Evolutionary conservation across 352 stramenopile genomes (phyloP), one percentile per base, ranked within the genome.

Genomic region (Pythium utonaiense): DNA sequence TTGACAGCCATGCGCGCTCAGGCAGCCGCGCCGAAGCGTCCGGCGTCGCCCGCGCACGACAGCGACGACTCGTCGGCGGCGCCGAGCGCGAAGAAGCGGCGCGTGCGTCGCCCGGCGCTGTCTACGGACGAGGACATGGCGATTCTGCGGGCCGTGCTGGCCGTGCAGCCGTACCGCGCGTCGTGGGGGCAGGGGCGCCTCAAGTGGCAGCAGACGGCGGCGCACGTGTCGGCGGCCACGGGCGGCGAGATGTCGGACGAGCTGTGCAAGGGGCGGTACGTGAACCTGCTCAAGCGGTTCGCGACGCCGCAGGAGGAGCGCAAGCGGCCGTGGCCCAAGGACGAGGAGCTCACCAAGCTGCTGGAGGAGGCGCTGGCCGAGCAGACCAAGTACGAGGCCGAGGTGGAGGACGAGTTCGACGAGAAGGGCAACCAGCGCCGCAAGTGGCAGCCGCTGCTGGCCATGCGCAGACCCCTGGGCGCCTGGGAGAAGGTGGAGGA

Each of bases 201-300:
- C 14, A 53, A 30, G 14, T 66, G 60, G 60, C 60, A 57, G 21
- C 21, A 66, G 45, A 41, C 60, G 1, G 60, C 60, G 7, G 52
- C 55, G 41, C 60, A 25, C 34, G 60, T 66, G 1, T 19, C 34
- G 3, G 17, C n/a, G 3, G 52, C 47, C 4, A 38, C 38, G 17
- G 60, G 60, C 21, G 34, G 33, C 33, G 53, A 66, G 17, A 59
- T 66, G 21, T 41, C 42, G 8, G 33, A 40, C 41, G 55, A 47
- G 16, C 53, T 66, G 25, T 65, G 58, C 31, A 59, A 65, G 22
- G 58, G 58, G 40, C 58, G 58, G 19, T 65, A 54, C 27, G 58
- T 60, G 14, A 65, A 65, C 30, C 14, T 65, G 40, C 40, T 65
- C 50, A 65, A 65, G 49, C 58, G 58, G 13, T 65, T 65, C 33